These are phyloP conservation scores for Corinectria fuckeliana DNA, from an alignment of 2,329 filamentous ascomycete species.

Conservation along the genomic window DNA sequence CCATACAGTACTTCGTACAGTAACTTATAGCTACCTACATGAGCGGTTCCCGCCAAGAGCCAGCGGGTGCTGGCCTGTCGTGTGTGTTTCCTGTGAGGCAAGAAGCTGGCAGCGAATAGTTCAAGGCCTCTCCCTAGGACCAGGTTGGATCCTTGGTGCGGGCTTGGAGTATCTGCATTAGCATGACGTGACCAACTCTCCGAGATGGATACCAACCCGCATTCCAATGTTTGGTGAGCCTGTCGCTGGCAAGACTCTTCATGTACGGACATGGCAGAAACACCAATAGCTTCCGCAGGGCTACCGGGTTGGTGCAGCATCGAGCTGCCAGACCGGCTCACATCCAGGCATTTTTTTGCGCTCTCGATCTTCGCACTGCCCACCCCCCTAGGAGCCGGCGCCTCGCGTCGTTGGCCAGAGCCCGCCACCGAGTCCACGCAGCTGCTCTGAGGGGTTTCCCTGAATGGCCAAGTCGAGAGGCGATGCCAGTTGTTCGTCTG, in stretches of 20 bases:
- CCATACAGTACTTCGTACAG: neutral
- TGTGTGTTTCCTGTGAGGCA: slow-evolving; percentile 20
- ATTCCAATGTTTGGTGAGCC: slow-evolving; percentile 20
- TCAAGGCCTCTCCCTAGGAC: neutral
- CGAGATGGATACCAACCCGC: slow-evolving; percentile 13
- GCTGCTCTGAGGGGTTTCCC: slow-evolving; percentile 19
- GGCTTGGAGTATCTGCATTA: slow-evolving; percentile 24
- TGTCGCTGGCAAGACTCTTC: slow-evolving; percentile 24
- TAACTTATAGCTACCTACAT: neutral
- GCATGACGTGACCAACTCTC: slow-evolving; percentile 30
- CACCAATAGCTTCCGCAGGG: slow-evolving; percentile 22
- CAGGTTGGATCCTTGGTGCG: slow-evolving; percentile 18
- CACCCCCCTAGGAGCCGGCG: slow-evolving; percentile 17
- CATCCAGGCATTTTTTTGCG: slow-evolving; percentile 1
- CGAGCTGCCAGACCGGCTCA: slow-evolving; percentile 20
- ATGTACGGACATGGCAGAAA: slow-evolving; percentile 19
- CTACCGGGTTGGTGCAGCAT: slow-evolving; percentile 25
- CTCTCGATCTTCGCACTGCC: slow-evolving; percentile 10
- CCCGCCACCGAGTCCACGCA: slow-evolving; percentile 18
- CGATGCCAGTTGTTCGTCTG: slow-evolving; percentile 34
- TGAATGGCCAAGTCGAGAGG: slow-evolving; percentile 23
- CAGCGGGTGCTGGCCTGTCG: slow-evolving; percentile 20
- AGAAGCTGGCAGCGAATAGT: slow-evolving; percentile 24
- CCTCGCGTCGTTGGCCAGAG: slow-evolving; percentile 21
- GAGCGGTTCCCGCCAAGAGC: slow-evolving; percentile 23